Evolutionary conservation across 257 asterid species (phyloP).

Genomic region (Linderniella brevidens): DNA sequence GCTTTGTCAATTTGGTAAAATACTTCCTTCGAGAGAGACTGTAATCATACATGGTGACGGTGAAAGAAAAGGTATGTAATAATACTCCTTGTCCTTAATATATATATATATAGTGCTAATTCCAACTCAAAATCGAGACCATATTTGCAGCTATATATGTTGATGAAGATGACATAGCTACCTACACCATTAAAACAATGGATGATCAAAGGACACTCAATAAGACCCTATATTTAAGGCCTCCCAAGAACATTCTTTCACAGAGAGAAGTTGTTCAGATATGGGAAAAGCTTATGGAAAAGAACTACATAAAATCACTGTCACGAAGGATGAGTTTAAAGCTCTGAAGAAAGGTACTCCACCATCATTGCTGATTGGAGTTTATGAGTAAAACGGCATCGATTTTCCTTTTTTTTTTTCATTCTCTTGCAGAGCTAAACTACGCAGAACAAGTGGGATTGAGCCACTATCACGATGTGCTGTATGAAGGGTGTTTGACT

Average conservation of each 20-base stretch:
- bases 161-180: constrained; percentile 60
- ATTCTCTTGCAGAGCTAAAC: constrained; percentile 22
- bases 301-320: constrained; percentile 23
- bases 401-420: not conserved
- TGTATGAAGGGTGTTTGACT: constrained; percentile 68
- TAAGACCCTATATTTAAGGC: constrained; percentile 61
- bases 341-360: constrained; percentile 36
- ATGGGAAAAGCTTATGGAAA: constrained; percentile 56
- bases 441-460: constrained; percentile 42
- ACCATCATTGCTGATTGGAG: not conserved
- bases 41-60: constrained; percentile 46
- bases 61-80: constrained; percentile 33
- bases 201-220: constrained; percentile 59
- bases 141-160: constrained; percentile 24
- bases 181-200: constrained; percentile 38
- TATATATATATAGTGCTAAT: not conserved
- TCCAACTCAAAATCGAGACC: not conserved
- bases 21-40: constrained; percentile 46
- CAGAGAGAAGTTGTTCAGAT: constrained; percentile 37
- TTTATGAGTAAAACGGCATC: no score
- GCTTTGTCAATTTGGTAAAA: constrained; percentile 45
- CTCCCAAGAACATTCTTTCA: constrained; percentile 41
- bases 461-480: constrained; percentile 70
- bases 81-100: not conserved
- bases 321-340: constrained; percentile 40